Percentiles rank a stretch among this genome's conserved stretches.
Evolutionary conservation across 1,284 basidiomycete genomes (phyloP).

Genomic region (Mycena sp.): DNA sequence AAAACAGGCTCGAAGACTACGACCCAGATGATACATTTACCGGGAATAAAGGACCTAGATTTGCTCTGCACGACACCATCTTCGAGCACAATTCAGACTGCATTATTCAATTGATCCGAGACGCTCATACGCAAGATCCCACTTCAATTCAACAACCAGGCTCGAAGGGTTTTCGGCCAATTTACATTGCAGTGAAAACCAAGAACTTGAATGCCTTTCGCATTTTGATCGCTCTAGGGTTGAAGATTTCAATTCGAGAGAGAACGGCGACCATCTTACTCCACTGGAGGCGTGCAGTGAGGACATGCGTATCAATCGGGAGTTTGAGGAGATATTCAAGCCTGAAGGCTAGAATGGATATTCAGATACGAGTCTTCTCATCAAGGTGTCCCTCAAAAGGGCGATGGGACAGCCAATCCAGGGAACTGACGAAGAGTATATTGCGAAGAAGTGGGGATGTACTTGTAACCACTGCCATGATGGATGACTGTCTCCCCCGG

Average conservation of each 20-base stretch:
- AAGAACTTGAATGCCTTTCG: slow-evolving; percentile 6
- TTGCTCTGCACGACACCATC: slow-evolving; percentile 6
- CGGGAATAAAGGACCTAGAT: background rate
- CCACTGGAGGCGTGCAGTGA: slow-evolving; percentile 15
- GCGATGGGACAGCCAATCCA: slow-evolving; percentile 17
- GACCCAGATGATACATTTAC: slow-evolving; percentile 1
- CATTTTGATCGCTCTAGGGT: slow-evolving; percentile 6
- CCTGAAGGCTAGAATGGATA: background rate
- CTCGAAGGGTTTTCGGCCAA: slow-evolving; percentile 8
- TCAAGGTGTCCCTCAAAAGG: slow-evolving; percentile 12
- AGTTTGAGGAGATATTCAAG: slow-evolving; percentile 5
- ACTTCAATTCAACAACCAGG: slow-evolving; percentile 3
- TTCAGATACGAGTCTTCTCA: background rate
- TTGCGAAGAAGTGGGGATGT: slow-evolving; percentile 16
- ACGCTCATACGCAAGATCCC: slow-evolving; percentile 1
- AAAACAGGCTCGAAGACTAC: background rate
- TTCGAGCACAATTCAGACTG: slow-evolving; percentile 1
- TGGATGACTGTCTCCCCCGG: slow-evolving; percentile 19
- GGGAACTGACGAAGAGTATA: slow-evolving; percentile 7
- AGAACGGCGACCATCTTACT: slow-evolving; percentile 10
- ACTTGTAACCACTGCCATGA: slow-evolving; percentile 10
- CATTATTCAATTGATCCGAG: background rate
- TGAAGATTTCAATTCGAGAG: slow-evolving; percentile 17
- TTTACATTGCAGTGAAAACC: slow-evolving; percentile 15
- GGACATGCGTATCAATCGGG: slow-evolving; percentile 8